Percentiles rank a stretch among this genome's conserved stretches.
phyloP scores from a whole-genome alignment of 257 asterid genomes.

The Prunella vulgaris region DNA sequence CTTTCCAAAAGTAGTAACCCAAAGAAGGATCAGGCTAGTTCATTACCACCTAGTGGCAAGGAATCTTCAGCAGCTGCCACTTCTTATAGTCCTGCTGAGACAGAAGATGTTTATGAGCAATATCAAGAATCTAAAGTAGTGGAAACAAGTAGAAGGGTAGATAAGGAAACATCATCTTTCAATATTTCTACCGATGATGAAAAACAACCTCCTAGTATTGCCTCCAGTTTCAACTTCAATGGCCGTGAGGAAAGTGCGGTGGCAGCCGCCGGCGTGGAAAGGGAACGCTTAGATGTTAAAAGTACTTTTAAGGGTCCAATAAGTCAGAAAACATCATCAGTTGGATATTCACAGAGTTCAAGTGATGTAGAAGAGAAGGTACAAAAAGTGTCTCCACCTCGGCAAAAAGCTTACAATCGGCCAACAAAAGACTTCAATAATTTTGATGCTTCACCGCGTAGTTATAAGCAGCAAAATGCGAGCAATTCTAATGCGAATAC shows the following conservation, averaged over 20 bases:
- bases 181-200: constrained; percentile 44
- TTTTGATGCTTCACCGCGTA: constrained; percentile 39
- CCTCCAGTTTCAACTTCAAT: constrained; percentile 40
- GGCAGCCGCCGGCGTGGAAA: constrained; percentile 35
- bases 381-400: constrained; percentile 75
- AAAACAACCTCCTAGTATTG: constrained; percentile 39
- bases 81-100: constrained; percentile 43
- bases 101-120: constrained; percentile 56
- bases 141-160: constrained; percentile 53
- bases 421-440: constrained; percentile 45
- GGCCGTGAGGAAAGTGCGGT: constrained; percentile 53
- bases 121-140: constrained; percentile 48
- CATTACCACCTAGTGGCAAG: constrained; percentile 46
- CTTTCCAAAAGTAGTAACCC: constrained; percentile 83
- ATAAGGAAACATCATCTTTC: constrained; percentile 54
- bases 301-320: constrained; percentile 38
- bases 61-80: constrained; percentile 57
- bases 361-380: constrained; percentile 60
- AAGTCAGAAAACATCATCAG: constrained; percentile 48
- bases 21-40: constrained; percentile 64
- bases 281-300: constrained; percentile 47
- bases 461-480: constrained; percentile 42
- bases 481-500: constrained; percentile 37
- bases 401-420: constrained; percentile 47
- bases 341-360: constrained; percentile 41